Evolutionary conservation across 768 basidiomycete genomes (phyloP), one percentile per base, ranked within the genome.

Genomic region (Mycena galopus): DNA sequence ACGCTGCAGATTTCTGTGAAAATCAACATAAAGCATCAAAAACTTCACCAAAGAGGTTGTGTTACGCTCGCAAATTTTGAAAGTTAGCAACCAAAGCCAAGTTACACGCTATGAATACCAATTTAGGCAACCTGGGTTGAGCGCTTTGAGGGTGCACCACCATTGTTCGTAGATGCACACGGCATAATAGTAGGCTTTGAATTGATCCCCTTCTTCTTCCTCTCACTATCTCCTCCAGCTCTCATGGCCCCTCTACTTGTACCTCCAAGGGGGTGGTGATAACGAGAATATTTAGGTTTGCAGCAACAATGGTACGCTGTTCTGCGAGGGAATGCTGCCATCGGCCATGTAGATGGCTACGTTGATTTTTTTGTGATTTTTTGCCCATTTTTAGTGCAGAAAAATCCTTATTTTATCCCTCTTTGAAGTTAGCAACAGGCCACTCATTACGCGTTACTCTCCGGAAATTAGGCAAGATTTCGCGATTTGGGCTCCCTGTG

Each of bases 391-490:
- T 33, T 25, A 17, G 16, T 3, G 33, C 4, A 30, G 29, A 66
- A 57, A 66, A 57, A 55, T 55, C 4, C 3, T 42, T 63, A 37
- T 66, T 39, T 23, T 23, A 57, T n/a, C 30, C 21, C 29, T 19
- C 29, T 25, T 56, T 65, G 19, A 8, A 7, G 35, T 30, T 53
- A 65, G 64, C 50, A 65, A 65, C 35, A 11, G 32, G n/a, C 8
- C 37, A 14, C n/a, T 19, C 53, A 27, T 66, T 66, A 66, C 17
- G 39, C 55, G 65, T 66, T 66, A 66, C 29, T 10, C 37, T n/a
- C 19, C 25, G 11, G 27, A 42, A 55, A 27, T 55, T 66, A 66
- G 53, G 65, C 53, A 57, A 66, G 53, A 62, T 23, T 42, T 42
- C 44, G 39, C n/a, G n/a, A n/a, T n/a, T n/a, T n/a, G n/a, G n/a